Conservation (phyloP, 139 green algal species). For the Parachlorella kessleri region DNA sequence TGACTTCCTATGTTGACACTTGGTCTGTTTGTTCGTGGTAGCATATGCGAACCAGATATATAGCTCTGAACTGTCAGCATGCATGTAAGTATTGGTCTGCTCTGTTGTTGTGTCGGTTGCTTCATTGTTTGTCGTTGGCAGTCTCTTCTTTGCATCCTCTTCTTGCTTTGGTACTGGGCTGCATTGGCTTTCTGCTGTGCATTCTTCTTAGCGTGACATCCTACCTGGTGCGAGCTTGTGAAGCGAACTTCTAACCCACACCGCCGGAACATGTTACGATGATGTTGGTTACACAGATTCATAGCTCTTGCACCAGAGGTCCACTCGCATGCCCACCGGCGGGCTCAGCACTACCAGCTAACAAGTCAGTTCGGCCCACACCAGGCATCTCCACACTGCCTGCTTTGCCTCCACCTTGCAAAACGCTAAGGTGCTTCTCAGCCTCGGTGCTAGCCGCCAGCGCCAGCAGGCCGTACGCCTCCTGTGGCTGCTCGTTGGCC, state of each 20-base stretch:
- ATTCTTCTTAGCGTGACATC: background rate
- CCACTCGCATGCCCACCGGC: background rate
- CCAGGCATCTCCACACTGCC: background rate
- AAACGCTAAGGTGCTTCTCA: conserved; percentile 1
- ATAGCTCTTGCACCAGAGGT: background rate
- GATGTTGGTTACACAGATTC: background rate
- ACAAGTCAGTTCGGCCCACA: too few relatives aligned
- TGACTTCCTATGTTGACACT: background rate
- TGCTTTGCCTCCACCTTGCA: background rate
- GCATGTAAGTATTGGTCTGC: background rate
- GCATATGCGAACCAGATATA: too few relatives aligned
- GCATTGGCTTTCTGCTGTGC: too few relatives aligned
- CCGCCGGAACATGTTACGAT: background rate
- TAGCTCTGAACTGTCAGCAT: background rate
- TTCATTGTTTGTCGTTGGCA: background rate
- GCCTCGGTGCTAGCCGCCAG: conserved; percentile 9
- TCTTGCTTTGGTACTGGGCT: too few relatives aligned
- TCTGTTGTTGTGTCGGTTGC: background rate
- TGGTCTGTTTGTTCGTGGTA: background rate
- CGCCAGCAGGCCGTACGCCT: conserved; percentile 2
- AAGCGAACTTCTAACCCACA: background rate
- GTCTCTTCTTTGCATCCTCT: too few relatives aligned
- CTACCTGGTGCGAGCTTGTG: background rate
- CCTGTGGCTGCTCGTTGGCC: conserved; percentile 55
- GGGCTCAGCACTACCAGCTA: too few relatives aligned